Base-by-base conservation (phyloP, 306 rosid genomes). In the Dalbergia oliveri region DNA sequence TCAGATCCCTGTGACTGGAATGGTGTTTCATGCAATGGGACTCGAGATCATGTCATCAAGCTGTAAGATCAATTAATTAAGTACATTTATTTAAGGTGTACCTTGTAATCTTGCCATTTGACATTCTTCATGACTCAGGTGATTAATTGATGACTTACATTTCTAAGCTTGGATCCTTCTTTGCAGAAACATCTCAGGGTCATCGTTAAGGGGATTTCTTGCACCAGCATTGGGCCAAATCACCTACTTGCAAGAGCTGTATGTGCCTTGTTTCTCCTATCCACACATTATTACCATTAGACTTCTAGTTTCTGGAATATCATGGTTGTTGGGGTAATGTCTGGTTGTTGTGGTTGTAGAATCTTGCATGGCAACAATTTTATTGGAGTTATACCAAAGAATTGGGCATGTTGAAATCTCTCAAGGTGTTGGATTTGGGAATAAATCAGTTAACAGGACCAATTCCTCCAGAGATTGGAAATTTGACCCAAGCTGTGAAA, bases 1-100 rank as follows among this genome's bases (percentile, higher is more conserved):
- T 68, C 86, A 80, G 93, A 96, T 91, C 99, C 94, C 82, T 96
- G 99, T 83, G 90, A 84, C 51, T 96, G 99, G 99, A 50, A 74
- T 70, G 97, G 99, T 50, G 76, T 96, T 88, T 86, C 83, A 13
- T 96, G 99, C 83, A 83, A 86, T 62, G 66, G 45, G 9, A 64
- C 72, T 59, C 80, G 91, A 67, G 92, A 88, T 78, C 97, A 93
- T 86, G 97, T 93, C 71, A 64, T 88, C 68, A 91, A 90, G 88
- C 85, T 96, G 99, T 93, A 86, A 88, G 97, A 83, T 83, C 23
- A 73, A 34, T 53, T 58, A 64, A 70, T 87, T 44, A 76, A 75
- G 54, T 71, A 39, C 74, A 15, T 23, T 41, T 72, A 31, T 34
- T 69, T 18, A 21, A 9, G 47, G 10, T 64, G 73, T 79, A 51